These are phyloP conservation scores for Suillus placidus DNA, from an alignment of 768 basidiomycete genomes.

Conservation along the genomic window DNA sequence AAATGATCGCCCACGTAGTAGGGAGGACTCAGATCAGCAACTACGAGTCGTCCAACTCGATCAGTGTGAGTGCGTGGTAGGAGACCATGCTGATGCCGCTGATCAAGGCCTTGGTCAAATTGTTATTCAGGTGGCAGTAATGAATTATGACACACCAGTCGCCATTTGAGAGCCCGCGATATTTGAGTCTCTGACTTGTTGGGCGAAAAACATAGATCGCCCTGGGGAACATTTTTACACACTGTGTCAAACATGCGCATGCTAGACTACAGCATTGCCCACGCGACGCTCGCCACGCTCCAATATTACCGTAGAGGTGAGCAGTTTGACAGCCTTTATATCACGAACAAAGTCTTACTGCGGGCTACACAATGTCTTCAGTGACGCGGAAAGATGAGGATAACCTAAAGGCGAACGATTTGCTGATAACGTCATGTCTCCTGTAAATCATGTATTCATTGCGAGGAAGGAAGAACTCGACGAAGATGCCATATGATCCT, in stretches of 20 bases:
- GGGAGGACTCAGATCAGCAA: not conserved
- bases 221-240: not conserved
- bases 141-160: not conserved
- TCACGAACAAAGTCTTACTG: not conserved
- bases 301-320: not conserved
- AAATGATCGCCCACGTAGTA: not conserved
- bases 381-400: not conserved
- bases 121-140: not conserved
- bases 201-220: not conserved
- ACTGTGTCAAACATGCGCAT: not conserved
- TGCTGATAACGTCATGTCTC: not conserved
- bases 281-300: not conserved
- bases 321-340: not conserved
- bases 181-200: not conserved
- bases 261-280: not conserved
- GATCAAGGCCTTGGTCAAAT: not conserved
- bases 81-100: not conserved
- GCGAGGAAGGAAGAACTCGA: not conserved
- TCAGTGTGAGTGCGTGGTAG: not conserved
- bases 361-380: not conserved
- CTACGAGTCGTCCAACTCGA: not conserved
- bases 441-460: not conserved
- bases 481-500: not conserved
- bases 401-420: not conserved
- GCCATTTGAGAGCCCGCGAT: not conserved